phyloP scores from a whole-genome alignment of 2,329 filamentous ascomycete genomes.

The Cordyceps javanica region DNA sequence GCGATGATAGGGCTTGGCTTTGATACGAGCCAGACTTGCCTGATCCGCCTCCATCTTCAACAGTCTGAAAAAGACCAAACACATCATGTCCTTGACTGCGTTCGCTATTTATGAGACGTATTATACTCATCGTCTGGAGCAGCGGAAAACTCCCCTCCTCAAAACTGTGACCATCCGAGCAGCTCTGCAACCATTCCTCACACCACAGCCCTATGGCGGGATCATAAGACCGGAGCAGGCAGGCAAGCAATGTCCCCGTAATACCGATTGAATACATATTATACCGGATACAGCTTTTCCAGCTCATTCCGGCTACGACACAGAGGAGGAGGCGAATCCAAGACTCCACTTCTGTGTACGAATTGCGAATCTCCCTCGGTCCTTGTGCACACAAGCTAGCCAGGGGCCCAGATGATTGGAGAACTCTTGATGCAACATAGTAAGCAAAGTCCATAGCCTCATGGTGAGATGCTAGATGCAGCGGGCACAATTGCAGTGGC shows the following conservation, averaged over 20 bases:
- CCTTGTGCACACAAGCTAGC: neutral
- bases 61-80: conserved; percentile 13
- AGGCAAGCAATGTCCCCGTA: conserved; percentile 15
- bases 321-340: conserved; percentile 20
- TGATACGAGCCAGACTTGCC: conserved; percentile 15
- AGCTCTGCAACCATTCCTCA: conserved; percentile 18
- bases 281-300: conserved; percentile 18
- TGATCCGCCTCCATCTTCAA: conserved; percentile 13
- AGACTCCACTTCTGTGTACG: neutral
- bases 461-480: conserved; percentile 13
- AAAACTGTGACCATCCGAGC: conserved; percentile 8
- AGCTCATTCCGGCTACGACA: conserved; percentile 18
- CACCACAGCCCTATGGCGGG: conserved; percentile 16
- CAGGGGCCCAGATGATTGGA: conserved; percentile 13
- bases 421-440: conserved; percentile 14
- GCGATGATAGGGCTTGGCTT: conserved; percentile 9
- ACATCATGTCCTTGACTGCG: conserved; percentile 12
- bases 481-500: conserved; percentile 1
- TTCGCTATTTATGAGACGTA: conserved; percentile 15
- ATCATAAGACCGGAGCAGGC: conserved; percentile 14
- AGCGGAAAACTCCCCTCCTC: conserved; percentile 21
- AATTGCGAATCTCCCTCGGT: neutral
- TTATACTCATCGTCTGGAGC: conserved; percentile 15
- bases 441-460: conserved; percentile 18
- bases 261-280: conserved; percentile 21